Percentiles rank a stretch among this genome's conserved stretches.
phyloP scores from a whole-genome alignment of 306 rosid genomes.

The cucumber (Cucumis sativus) region Cucumber_9930_V3 NC_026660.2:23700001-23700500 shows the following conservation, averaged over 20 bases:
- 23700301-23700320: neutral
- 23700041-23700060: too few relatives aligned
- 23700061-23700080: neutral
- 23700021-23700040: too few relatives aligned
- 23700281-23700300: neutral
- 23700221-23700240: constrained; percentile 63
- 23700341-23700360: neutral
- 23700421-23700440: neutral
- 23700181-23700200: constrained; percentile 75
- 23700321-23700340: neutral
- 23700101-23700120: constrained; percentile 44
- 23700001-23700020: too few relatives aligned
- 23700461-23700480: neutral
- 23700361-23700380: neutral
- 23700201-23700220: constrained; percentile 78
- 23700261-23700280: constrained; percentile 1
- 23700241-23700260: constrained; percentile 60
- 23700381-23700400: neutral
- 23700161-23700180: constrained; percentile 68
- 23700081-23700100: constrained; percentile 3
- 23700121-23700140: constrained; percentile 38
- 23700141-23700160: constrained; percentile 33
- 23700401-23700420: neutral
- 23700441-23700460: neutral
- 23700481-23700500: neutral